A percentile compares a stretch with the other conserved stretches of the same genome.
Evolutionary conservation across 2,329 filamentous ascomycete species (phyloP).

Genomic region (Epichloe hybrida): DNA sequence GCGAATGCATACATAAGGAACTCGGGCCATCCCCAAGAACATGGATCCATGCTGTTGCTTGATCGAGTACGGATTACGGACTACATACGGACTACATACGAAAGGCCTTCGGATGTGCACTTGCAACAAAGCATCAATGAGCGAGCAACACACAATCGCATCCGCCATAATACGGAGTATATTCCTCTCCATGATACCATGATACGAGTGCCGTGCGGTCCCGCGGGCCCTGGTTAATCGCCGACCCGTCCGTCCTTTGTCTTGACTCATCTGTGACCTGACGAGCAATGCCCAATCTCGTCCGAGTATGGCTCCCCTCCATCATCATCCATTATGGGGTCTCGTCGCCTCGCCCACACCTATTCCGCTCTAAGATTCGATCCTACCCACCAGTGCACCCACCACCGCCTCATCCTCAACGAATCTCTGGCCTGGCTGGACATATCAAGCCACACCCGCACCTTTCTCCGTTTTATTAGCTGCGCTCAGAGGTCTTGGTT

Average conservation of each 20-base stretch:
- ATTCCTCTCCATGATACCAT: background rate
- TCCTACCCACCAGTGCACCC: constrained; percentile 6
- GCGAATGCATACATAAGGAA: background rate
- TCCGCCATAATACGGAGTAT: background rate
- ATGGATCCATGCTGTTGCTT: background rate
- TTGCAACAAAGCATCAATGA: background rate
- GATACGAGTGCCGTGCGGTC: background rate
- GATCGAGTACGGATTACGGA: background rate
- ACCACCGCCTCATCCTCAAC: background rate
- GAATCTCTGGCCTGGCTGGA: constrained; percentile 3
- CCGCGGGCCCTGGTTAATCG: constrained; percentile 2
- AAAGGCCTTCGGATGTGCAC: background rate
- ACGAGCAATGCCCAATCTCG: constrained; percentile 4
- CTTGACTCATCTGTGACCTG: constrained; percentile 3
- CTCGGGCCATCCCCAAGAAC: background rate
- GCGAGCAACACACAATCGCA: background rate
- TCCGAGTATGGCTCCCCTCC: constrained; percentile 3
- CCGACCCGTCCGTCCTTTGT: constrained; percentile 3
- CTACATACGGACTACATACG: background rate
- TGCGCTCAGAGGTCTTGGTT: constrained; percentile 1
- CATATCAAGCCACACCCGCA: constrained; percentile 2
- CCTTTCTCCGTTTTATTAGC: background rate
- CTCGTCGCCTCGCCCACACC: constrained; percentile 2
- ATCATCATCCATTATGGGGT: background rate
- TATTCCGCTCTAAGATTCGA: constrained; percentile 8